Evolutionary conservation across 345 rosid genomes (phyloP), one percentile per base, ranked within the genome.

Genomic region (Hypericum perforatum): DNA sequence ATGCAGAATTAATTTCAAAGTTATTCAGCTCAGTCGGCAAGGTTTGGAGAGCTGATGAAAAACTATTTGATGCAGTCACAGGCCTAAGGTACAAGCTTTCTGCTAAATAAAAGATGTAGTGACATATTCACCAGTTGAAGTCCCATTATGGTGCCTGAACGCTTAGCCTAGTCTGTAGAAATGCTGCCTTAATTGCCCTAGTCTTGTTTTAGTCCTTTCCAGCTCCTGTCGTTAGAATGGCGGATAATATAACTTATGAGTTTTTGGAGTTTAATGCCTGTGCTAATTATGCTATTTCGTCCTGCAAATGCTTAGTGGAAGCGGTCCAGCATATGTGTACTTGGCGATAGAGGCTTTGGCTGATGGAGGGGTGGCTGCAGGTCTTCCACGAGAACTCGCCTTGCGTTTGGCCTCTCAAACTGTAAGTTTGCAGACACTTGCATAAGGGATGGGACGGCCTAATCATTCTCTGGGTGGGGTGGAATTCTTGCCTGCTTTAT

Each of bases 291-390:
- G 14, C 16, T 46, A 2, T 13, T 7, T 57, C 74, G 6, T 54
- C 42, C 59, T 38, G 14, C 16, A 54, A 56, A 6, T 60, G 7
- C 64, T 52, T 78, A 92, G 97, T 66, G 97, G 94, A 32, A 92
- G 98, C 32, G 97, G 97, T 44, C 97, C 98, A 43, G 95, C 97
- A 9, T 88, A 85, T 61, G 58, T 92, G 47, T 89, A 57, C 73
- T 63, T 89, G 54, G 94, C 95, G 14, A 92, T 92, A 62, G 98
- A 92, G 77, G 94, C 98, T 57, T 69, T 92, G 63, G 95, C 91
- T 44, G 95, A 92, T 74, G 98, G 97, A 45, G 98, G 94, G 52
- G 97, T 88, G 42, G 94, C 98, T 63, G 97, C 95, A 39, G 95
- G 98, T 65, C 68, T 92, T 49, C 94, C 94, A 0, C 84, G 98